A percentile compares a stretch with the other conserved stretches of the same genome.
phyloP scores from a whole-genome alignment of 371 early-diverging fungal species.

The Fennellomyces sp. region DNA sequence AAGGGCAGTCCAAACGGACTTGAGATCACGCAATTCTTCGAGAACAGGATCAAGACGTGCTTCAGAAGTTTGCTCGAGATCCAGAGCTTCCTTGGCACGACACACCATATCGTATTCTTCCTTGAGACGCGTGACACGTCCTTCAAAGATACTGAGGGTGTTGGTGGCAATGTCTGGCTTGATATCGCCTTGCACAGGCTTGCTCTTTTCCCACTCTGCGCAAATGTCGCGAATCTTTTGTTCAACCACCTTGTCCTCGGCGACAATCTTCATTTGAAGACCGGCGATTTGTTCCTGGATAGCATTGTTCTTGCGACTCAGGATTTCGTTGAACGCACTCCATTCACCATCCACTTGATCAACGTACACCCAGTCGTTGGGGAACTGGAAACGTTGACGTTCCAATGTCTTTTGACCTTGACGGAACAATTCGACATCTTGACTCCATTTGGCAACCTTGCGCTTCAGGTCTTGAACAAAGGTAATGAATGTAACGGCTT shows the following conservation, averaged over 20 bases:
- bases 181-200: conserved; percentile 95
- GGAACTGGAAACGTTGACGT: conserved; percentile 93
- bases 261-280: conserved; percentile 88
- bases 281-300: conserved; percentile 94
- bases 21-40: conserved; percentile 93
- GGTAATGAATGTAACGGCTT: conserved; percentile 94
- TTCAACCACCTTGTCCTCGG: conserved; percentile 88
- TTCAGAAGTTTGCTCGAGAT: conserved; percentile 71
- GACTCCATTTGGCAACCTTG: conserved; percentile 82
- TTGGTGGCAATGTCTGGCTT: conserved; percentile 86
- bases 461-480: conserved; percentile 94
- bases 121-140: conserved; percentile 79
- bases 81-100: conserved; percentile 94
- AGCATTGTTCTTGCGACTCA: conserved; percentile 87
- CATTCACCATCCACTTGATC: conserved; percentile 98
- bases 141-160: conserved; percentile 86
- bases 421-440: conserved; percentile 85
- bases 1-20: conserved; percentile 92
- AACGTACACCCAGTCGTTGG: conserved; percentile 92
- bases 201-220: conserved; percentile 92
- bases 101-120: conserved; percentile 90
- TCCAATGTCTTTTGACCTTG: conserved; percentile 93
- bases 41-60: conserved; percentile 84
- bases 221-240: conserved; percentile 85
- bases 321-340: conserved; percentile 95